Base-by-base conservation (phyloP, 2,329 filamentous ascomycete genomes). In the Geoglossum cookeanum region DNA sequence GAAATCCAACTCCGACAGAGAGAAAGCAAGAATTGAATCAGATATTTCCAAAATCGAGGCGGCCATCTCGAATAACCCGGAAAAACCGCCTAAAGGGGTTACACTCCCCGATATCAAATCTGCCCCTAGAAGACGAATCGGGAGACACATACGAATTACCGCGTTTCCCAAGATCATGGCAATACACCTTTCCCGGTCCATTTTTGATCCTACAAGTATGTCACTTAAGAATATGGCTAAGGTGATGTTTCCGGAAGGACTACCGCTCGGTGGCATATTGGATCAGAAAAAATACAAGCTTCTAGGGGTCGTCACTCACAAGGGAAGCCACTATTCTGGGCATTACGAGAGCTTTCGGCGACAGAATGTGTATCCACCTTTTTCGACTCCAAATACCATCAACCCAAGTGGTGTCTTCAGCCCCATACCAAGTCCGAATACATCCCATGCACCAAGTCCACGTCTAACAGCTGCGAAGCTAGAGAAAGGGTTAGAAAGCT, bases 261-360 rank as follows among this genome's bases (percentile, higher is more conserved):
- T 98, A 1, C 80, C 86, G 0, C 73, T 98, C 2, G 92, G 92
- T 0, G 82, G 88, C 0, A 73, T 97, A 29, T 71, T 92, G 48
- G 78, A 85, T 58, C 82, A 85, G 65, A 85, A 82, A 61, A 84
- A 79, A 66, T 98, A 96, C 70, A 87, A 83, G 64, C 75, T 98
- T 4, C 77, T 94, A 0, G 88, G 85, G 11, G 80, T 94, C 39
- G 88, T 98, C 39, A 94, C 87, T 27, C 92, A 98, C 67, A 94
- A 94, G 65, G 92, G 92, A 42, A 94, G 87, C 60, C 92, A 98
- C 68, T 84, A 95, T 66, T 95, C 89, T 64, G 92, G 92, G 0
- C 92, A 98, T 67, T 98, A 98, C 71, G 92, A 98, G 68, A 91
- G 89, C 0, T 97, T 97, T 69, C 79, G 92, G 37, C 80, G 92